phyloP scores from a whole-genome alignment of 192 early-diverging fungal genomes.

The Backusella mclennaniae region DNA sequence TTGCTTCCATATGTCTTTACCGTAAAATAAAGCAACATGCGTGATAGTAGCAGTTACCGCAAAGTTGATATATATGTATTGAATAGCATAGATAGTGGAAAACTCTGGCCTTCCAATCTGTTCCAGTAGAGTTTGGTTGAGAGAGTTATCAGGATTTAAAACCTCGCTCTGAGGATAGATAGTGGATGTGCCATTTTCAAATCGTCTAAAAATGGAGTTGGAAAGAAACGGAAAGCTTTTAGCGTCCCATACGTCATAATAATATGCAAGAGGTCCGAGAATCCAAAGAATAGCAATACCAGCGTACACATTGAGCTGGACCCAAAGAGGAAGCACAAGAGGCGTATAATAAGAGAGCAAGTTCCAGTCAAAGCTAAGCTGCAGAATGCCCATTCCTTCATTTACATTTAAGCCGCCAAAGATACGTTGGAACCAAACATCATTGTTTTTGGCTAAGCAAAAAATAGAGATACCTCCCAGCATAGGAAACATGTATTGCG shows the following conservation, averaged over 20 bases:
- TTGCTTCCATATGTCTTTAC: constrained; percentile 56
- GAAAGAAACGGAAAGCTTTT: constrained; percentile 52
- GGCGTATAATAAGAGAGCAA: constrained; percentile 32
- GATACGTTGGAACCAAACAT: constrained; percentile 29
- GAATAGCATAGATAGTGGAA: constrained; percentile 54
- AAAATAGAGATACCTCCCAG: constrained; percentile 36
- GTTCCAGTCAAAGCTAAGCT: constrained; percentile 46
- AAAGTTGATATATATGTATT: constrained; percentile 58
- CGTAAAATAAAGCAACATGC: constrained; percentile 64
- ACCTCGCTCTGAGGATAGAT: constrained; percentile 34
- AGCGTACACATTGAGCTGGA: constrained; percentile 65
- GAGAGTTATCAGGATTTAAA: constrained; percentile 41
- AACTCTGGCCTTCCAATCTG: constrained; percentile 49
- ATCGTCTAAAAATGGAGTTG: constrained; percentile 40
- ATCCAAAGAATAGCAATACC: constrained; percentile 56
- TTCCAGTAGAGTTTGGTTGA: constrained; percentile 45
- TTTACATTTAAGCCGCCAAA: constrained; percentile 33
- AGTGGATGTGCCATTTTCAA: constrained; percentile 40
- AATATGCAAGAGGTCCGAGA: constrained; percentile 54
- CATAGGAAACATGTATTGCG: constrained; percentile 38
- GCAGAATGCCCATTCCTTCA: constrained; percentile 39
- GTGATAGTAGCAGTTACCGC: constrained; percentile 58
- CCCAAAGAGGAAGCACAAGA: constrained; percentile 64
- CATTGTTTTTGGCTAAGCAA: constrained; percentile 31
- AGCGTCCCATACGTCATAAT: constrained; percentile 52